phyloP scores from a whole-genome alignment of 1,139 yeast genomes.

The Yamadazyma oceani region DNA sequence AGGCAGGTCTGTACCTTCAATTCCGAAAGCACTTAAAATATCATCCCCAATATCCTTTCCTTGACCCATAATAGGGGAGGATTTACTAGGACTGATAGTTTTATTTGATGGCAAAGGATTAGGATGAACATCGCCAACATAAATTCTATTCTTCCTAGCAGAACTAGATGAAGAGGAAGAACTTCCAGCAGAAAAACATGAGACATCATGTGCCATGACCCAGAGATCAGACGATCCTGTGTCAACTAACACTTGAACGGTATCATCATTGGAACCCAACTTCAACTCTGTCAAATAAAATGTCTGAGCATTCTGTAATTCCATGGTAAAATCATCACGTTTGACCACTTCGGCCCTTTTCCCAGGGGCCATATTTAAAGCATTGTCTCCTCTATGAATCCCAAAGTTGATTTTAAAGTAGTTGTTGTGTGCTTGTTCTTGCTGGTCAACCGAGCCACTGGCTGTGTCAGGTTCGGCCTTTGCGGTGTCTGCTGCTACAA shows the following conservation, averaged over 20 bases:
- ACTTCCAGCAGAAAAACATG: constrained; percentile 18
- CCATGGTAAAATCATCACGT: constrained; percentile 37
- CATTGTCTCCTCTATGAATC: constrained; percentile 26
- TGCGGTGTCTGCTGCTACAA: background rate
- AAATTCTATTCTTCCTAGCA: constrained; percentile 5
- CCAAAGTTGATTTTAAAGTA: constrained; percentile 25
- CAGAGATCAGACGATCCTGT: constrained; percentile 51
- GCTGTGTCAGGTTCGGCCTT: no score
- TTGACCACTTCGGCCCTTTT: constrained; percentile 23
- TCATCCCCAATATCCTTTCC: constrained; percentile 10
- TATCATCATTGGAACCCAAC: constrained; percentile 34
- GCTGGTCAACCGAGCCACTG: no score
- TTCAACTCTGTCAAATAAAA: constrained; percentile 48
- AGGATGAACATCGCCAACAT: constrained; percentile 9
- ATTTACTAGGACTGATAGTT: constrained; percentile 4
- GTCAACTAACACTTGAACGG: constrained; percentile 38
- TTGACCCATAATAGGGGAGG: constrained; percentile 7
- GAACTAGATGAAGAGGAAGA: background rate
- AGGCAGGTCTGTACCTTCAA: constrained; percentile 8
- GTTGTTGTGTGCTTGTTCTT: constrained; percentile 8
- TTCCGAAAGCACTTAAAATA: constrained; percentile 13
- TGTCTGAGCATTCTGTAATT: constrained; percentile 41
- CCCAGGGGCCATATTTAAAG: constrained; percentile 18
- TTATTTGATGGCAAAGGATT: background rate
- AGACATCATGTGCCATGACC: constrained; percentile 38